These are phyloP conservation scores for Ploettnerulaceae sp. DNA, from an alignment of 2,329 filamentous ascomycete species.

Conservation along the genomic window DNA sequence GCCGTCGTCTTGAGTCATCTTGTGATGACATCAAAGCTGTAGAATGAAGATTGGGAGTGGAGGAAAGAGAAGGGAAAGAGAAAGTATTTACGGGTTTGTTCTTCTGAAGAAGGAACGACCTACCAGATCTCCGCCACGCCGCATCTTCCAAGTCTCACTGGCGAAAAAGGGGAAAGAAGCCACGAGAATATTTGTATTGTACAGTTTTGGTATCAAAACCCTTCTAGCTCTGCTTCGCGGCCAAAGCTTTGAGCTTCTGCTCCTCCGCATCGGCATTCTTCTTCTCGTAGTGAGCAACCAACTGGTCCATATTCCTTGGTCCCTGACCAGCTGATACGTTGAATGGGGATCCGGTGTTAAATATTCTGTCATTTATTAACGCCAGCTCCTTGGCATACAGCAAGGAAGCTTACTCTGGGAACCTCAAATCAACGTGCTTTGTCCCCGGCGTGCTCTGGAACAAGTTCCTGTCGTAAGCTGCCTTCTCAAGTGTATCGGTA, in stretches of 20 bases:
- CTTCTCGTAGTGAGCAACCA: constrained; percentile 59
- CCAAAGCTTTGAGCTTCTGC: constrained; percentile 42
- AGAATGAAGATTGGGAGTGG: too few species aligned
- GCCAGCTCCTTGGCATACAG: neutral
- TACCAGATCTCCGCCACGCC: neutral
- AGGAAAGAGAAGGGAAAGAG: too few species aligned
- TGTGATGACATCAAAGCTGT: too few species aligned
- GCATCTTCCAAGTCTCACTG: neutral
- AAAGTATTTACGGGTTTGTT: neutral
- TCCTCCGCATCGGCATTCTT: constrained; percentile 52
- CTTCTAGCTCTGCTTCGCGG: constrained; percentile 18
- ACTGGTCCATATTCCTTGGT: constrained; percentile 50
- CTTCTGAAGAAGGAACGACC: neutral
- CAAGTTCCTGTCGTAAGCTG: constrained; percentile 56
- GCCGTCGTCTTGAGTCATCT: too few species aligned
- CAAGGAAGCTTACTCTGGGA: constrained; percentile 54
- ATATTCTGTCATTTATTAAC: constrained; percentile 44
- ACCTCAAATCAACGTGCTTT: constrained; percentile 48
- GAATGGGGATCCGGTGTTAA: constrained; percentile 58
- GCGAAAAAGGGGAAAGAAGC: neutral
- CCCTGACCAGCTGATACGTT: constrained; percentile 59
- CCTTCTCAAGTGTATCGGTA: constrained; percentile 56
- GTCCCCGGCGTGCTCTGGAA: constrained; percentile 46
- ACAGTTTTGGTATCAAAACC: constrained; percentile 22
- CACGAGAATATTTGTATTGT: constrained; percentile 15